These are phyloP conservation scores for Kodamaea plutei DNA, from an alignment of 1,139 yeast species.

Conservation along the genomic window DNA sequence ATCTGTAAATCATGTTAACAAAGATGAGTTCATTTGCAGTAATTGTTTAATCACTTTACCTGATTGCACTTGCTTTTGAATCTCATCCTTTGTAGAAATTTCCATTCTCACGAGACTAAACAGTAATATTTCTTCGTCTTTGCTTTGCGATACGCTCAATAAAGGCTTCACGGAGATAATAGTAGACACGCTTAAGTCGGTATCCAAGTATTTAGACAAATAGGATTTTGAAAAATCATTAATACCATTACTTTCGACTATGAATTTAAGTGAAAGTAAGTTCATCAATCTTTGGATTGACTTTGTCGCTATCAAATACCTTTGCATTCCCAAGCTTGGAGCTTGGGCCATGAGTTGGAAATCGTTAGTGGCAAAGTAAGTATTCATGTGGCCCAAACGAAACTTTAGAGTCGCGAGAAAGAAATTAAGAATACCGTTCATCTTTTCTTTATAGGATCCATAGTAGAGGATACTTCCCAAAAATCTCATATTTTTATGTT, in stretches of 20 bases:
- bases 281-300: too few species aligned
- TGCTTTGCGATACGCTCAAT: too few species aligned
- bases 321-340: too few species aligned
- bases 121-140: conserved; percentile 2
- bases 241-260: conserved; percentile 18
- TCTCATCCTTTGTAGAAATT: not conserved
- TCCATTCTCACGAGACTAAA: conserved; percentile 3
- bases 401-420: too few species aligned
- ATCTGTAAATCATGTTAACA: too few species aligned
- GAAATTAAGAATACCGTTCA: conserved; percentile 21
- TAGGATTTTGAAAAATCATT: conserved; percentile 13
- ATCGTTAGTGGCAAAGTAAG: too few species aligned
- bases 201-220: conserved; percentile 11
- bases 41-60: conserved; percentile 6
- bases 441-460: conserved; percentile 36
- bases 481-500: conserved; percentile 14
- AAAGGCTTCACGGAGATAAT: conserved; percentile 10
- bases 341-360: too few species aligned
- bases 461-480: conserved; percentile 24
- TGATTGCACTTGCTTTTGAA: conserved; percentile 10
- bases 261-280: conserved; percentile 19
- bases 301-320: too few species aligned
- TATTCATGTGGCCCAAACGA: too few species aligned
- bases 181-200: conserved; percentile 10
- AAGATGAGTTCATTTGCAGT: not conserved